Evolutionary conservation across 352 stramenopile species (phyloP).

Genomic region (Hyaloperonospora brassicae): DNA sequence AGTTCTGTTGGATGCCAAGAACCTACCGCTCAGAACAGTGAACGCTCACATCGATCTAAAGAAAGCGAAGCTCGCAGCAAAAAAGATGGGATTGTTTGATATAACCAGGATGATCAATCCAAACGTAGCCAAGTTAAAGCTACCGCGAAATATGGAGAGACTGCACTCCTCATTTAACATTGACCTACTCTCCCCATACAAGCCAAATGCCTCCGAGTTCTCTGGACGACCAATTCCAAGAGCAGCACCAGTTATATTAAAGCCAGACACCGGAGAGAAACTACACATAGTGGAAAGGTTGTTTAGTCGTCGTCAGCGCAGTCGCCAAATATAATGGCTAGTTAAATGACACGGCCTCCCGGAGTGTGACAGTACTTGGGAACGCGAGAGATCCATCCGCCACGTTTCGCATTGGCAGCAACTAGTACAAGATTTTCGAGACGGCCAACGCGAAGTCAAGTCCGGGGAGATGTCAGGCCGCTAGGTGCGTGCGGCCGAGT

Average conservation of each 20-base stretch:
- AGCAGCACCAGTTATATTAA: conserved; percentile 1
- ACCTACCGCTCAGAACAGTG: background rate
- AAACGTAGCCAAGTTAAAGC: background rate
- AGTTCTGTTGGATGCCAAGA: conserved; percentile 8
- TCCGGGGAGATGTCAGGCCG: too few relatives aligned
- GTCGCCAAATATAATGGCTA: conserved; percentile 2
- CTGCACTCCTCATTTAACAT: too few relatives aligned
- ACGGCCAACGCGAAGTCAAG: too few relatives aligned
- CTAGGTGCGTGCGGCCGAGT: too few relatives aligned
- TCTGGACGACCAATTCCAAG: conserved; percentile 1
- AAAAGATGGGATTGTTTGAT: conserved; percentile 1
- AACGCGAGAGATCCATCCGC: too few relatives aligned
- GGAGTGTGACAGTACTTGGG: conserved; percentile 4
- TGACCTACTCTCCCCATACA: too few relatives aligned
- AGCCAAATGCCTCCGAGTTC: background rate
- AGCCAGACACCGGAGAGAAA: background rate
- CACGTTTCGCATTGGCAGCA: too few relatives aligned
- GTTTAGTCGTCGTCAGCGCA: conserved; percentile 2
- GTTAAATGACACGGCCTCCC: conserved; percentile 3
- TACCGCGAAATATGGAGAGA: too few relatives aligned
- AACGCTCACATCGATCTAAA: conserved; percentile 1
- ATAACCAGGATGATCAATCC: conserved; percentile 2
- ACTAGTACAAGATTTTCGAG: too few relatives aligned
- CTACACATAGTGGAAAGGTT: conserved; percentile 3
- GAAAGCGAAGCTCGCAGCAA: background rate